phyloP scores from a whole-genome alignment of 768 basidiomycete species.

The Auriculariales sp. region DNA sequence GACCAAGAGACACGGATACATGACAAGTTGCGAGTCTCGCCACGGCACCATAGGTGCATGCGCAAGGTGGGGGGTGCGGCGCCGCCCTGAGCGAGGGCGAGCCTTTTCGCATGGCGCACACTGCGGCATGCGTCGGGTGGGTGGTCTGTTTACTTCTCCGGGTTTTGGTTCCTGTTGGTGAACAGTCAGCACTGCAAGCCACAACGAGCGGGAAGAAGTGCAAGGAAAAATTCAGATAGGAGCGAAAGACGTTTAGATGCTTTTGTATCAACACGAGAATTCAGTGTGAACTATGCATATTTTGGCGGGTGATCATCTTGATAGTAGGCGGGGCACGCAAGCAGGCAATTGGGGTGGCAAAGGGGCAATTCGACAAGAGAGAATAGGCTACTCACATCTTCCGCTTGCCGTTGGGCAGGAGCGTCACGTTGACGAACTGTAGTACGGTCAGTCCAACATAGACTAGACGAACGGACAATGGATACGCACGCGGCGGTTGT shows the following conservation, averaged over 20 bases:
- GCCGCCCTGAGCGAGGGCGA: neutral
- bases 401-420: constrained; percentile 83
- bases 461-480: neutral
- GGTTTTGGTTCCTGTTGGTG: constrained; percentile 44
- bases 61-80: neutral
- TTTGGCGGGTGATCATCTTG: constrained; percentile 15
- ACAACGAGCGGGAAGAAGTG: neutral
- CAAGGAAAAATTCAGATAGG: constrained; percentile 67
- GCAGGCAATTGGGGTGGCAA: constrained; percentile 6
- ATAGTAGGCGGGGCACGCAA: constrained; percentile 5
- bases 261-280: constrained; percentile 66
- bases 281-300: constrained; percentile 97
- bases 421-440: constrained; percentile 88
- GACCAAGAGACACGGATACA: too few relatives aligned
- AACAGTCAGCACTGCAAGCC: neutral
- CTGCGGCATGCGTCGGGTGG: neutral
- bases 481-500: constrained; percentile 75
- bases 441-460: constrained; percentile 4
- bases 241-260: constrained; percentile 95
- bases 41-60: neutral
- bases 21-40: too few relatives aligned
- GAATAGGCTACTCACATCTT: constrained; percentile 64
- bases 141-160: constrained; percentile 37
- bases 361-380: neutral
- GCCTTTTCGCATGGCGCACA: too few relatives aligned